Conservation (phyloP, 495 filamentous ascomycete species). For the Neurospora sp. region DNA sequence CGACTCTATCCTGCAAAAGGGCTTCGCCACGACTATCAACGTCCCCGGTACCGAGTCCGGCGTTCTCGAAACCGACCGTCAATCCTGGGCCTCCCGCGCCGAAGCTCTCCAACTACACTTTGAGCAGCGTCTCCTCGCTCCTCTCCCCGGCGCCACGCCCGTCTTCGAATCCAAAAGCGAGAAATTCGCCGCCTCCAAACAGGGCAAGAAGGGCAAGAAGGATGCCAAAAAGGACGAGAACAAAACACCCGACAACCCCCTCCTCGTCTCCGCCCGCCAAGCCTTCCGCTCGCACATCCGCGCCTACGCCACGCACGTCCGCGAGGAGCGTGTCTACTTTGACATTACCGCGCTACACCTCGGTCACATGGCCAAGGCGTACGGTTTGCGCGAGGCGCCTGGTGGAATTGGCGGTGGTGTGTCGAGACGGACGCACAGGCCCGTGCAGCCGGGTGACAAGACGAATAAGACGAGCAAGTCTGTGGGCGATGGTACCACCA, state of each 20-base stretch:
- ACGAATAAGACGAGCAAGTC: neutral
- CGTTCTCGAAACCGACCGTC: conserved; percentile 14
- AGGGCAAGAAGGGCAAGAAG: conserved; percentile 12
- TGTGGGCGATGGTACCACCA: conserved; percentile 5
- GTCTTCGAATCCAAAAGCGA: neutral
- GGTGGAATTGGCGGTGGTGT: conserved; percentile 56
- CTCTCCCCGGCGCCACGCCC: neutral
- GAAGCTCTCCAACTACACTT: conserved; percentile 40
- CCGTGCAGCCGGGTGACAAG: conserved; percentile 13
- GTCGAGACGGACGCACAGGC: conserved; percentile 26
- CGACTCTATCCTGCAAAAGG: conserved; percentile 45
- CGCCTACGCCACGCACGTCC: conserved; percentile 89
- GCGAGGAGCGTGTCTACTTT: conserved; percentile 72
- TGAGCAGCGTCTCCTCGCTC: conserved; percentile 35
- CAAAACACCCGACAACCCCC: conserved; percentile 13
- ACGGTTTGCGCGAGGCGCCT: conserved; percentile 78
- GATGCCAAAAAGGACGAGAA: conserved; percentile 1
- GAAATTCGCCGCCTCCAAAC: conserved; percentile 9
- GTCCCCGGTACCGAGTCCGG: conserved; percentile 17
- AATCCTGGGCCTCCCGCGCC: conserved; percentile 33
- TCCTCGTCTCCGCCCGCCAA: conserved; percentile 61
- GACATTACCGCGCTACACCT: conserved; percentile 82
- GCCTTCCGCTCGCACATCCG: conserved; percentile 87
- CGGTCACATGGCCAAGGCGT: conserved; percentile 89
- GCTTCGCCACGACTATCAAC: conserved; percentile 34